These are phyloP conservation scores for Populus nigra DNA, from an alignment of 345 rosid species.

Conservation along the genomic window DNA sequence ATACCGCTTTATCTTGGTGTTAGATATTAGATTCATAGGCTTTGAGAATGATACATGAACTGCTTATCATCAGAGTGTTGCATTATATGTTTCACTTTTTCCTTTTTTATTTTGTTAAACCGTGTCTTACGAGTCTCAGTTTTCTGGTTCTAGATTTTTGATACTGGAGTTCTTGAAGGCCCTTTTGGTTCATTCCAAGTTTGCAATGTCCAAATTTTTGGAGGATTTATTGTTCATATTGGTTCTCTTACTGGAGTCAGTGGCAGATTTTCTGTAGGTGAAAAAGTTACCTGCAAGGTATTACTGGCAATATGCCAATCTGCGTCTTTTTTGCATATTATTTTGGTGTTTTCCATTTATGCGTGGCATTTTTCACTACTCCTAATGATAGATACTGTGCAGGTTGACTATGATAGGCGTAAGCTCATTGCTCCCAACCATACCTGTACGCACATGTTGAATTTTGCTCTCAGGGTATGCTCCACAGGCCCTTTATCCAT, in stretches of 20 bases:
- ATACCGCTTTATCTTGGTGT: background rate
- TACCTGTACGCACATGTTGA: constrained; percentile 96
- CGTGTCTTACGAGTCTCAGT: background rate
- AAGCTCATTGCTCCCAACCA: constrained; percentile 91
- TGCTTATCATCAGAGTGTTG: background rate
- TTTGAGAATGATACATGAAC: background rate
- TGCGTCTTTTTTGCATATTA: constrained; percentile 6
- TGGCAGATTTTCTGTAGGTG: constrained; percentile 58
- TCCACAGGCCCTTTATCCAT: background rate
- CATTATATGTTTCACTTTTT: background rate
- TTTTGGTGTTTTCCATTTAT: background rate
- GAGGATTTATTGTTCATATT: constrained; percentile 90
- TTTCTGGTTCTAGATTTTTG: constrained; percentile 65
- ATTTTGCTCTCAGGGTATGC: constrained; percentile 86
- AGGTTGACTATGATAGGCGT: constrained; percentile 96
- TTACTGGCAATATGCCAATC: constrained; percentile 2
- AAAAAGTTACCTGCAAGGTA: constrained; percentile 82
- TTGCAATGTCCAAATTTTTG: constrained; percentile 78
- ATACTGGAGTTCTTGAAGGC: constrained; percentile 73
- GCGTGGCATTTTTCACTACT: background rate
- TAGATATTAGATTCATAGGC: background rate
- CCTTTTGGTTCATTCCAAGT: constrained; percentile 74
- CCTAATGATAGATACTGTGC: constrained; percentile 8
- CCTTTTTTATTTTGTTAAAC: background rate
- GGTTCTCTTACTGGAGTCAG: constrained; percentile 50